These are phyloP conservation scores for Tylopilus sp. DNA, from an alignment of 1,284 basidiomycete genomes.

Conservation along the genomic window DNA sequence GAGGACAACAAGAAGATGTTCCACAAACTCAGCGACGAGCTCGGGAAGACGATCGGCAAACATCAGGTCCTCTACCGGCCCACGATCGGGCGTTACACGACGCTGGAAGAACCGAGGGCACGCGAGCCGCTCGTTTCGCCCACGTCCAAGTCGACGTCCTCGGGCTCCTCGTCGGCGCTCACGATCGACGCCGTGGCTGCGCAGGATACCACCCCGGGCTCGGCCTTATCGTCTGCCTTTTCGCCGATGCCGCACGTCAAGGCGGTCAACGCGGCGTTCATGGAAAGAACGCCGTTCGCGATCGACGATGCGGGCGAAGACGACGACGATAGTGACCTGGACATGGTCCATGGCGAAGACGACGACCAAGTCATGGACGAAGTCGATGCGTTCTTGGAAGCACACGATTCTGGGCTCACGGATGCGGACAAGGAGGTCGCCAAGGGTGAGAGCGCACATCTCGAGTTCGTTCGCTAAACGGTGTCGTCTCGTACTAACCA, in stretches of 20 bases:
- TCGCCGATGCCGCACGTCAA: conserved; percentile 65
- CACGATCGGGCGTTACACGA: conserved; percentile 79
- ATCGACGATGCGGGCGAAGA: conserved; percentile 77
- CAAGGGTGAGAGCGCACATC: conserved; percentile 47
- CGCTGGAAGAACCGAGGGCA: conserved; percentile 79
- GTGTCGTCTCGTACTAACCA: conserved; percentile 1
- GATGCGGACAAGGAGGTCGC: conserved; percentile 82
- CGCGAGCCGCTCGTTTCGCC: conserved; percentile 80
- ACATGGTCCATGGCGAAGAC: conserved; percentile 60
- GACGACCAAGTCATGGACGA: conserved; percentile 85
- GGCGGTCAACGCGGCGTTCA: conserved; percentile 75
- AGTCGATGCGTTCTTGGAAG: conserved; percentile 90
- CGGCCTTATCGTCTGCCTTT: conserved; percentile 37
- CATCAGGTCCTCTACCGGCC: conserved; percentile 81
- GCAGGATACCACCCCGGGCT: conserved; percentile 26
- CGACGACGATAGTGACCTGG: conserved; percentile 65
- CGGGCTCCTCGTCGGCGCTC: conserved; percentile 41
- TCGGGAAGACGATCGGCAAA: conserved; percentile 88
- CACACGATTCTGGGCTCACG: conserved; percentile 79
- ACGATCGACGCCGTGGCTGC: conserved; percentile 32
- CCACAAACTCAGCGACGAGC: conserved; percentile 84
- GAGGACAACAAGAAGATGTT: conserved; percentile 84
- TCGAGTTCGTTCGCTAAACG: background rate
- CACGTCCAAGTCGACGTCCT: conserved; percentile 48
- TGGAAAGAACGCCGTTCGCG: conserved; percentile 88